Evolutionary conservation across 768 basidiomycete species (phyloP).

Genomic region (Collybia nuda): DNA sequence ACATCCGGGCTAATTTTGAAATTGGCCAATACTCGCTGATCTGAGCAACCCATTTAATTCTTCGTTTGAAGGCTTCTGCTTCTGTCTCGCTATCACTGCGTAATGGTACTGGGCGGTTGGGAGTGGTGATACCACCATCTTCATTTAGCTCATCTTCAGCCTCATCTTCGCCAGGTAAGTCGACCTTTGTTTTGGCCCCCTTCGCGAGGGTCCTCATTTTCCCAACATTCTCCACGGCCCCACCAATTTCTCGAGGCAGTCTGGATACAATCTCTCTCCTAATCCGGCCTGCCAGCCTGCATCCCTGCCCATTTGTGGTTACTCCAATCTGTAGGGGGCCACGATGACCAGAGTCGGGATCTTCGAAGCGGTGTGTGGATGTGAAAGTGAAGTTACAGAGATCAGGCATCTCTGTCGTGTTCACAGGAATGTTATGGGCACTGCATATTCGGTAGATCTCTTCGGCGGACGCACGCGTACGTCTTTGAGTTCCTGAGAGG

Average conservation of each 20-base stretch:
- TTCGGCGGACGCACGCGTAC: slow-evolving; percentile 53
- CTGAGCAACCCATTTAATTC: slow-evolving; percentile 93
- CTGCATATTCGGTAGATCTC: slow-evolving; percentile 57
- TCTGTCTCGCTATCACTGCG: slow-evolving; percentile 37
- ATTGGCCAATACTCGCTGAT: slow-evolving; percentile 97
- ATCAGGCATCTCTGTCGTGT: slow-evolving; percentile 83
- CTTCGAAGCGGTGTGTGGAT: slow-evolving; percentile 78
- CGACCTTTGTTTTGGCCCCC: slow-evolving; percentile 10
- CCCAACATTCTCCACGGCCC: slow-evolving; percentile 75
- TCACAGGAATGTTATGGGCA: slow-evolving; percentile 67
- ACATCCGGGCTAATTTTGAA: slow-evolving; percentile 69
- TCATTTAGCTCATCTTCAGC: slow-evolving; percentile 49
- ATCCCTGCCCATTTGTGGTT: slow-evolving; percentile 91
- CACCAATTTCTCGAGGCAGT: slow-evolving; percentile 71
- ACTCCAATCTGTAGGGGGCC: slow-evolving; percentile 74
- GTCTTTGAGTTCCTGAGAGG: slow-evolving; percentile 39
- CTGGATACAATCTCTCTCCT: slow-evolving; percentile 78
- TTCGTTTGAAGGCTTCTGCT: slow-evolving; percentile 51
- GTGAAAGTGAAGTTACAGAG: slow-evolving; percentile 91
- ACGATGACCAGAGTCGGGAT: slow-evolving; percentile 36
- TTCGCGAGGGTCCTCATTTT: slow-evolving; percentile 57
- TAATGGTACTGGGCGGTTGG: slow-evolving; percentile 68
- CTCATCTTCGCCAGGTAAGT: slow-evolving; percentile 18
- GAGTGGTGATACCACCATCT: slow-evolving; percentile 54
- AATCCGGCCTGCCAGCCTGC: slow-evolving; percentile 77